Base-by-base conservation (phyloP, 192 early-diverging fungal species). In the Ambispora gerdemannii region DNA sequence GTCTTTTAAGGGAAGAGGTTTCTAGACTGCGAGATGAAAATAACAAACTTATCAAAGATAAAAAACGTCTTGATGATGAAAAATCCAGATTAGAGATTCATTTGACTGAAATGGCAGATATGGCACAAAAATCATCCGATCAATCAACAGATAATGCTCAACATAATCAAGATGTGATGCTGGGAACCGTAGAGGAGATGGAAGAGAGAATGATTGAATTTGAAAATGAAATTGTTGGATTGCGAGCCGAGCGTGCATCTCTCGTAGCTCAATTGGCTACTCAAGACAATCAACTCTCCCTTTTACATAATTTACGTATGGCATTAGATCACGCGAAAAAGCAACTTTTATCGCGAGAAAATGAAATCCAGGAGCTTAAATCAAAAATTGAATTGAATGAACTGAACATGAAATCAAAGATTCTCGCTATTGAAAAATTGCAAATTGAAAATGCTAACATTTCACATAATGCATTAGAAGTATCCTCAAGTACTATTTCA, bases 321-420 rank as follows among this genome's bases (percentile, higher is more conserved):
- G 25, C 58, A 15, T 60, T n/a, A 8, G 58, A 60, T 33, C 3
- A 10, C 6, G 31, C 58, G 2, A 60, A 63, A 38, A 63, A 47
- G 24, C 36, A 47, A 27, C n/a, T 63, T 17, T 35, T 63, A 33
- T 28, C 24, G 6, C 7, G 35, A 24, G 61, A 38, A 34, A 34
- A 31, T 47, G 61, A 63, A 24, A 38, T 63, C 13, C 19, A 17
- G 25, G 61, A 63, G 6, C 20, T 63, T 4, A 63, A 63, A 47
- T 63, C 61, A 2, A 63, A 63, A 34, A 13, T 63, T 38, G 61
- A 63, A 6, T 38, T 63, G 22, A 63, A 38, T 63, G 33, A 63
- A 34, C 22, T 63, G 11, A 34, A 38, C 10, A 38, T 63, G 34
- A 63, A 63, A 28, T 34, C 61, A 34, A 63, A 63, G 8, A 22